Evolutionary conservation across 1,139 yeast genomes (phyloP), one percentile per base, ranked within the genome.

Genomic region (Protomyces inouyei): DNA sequence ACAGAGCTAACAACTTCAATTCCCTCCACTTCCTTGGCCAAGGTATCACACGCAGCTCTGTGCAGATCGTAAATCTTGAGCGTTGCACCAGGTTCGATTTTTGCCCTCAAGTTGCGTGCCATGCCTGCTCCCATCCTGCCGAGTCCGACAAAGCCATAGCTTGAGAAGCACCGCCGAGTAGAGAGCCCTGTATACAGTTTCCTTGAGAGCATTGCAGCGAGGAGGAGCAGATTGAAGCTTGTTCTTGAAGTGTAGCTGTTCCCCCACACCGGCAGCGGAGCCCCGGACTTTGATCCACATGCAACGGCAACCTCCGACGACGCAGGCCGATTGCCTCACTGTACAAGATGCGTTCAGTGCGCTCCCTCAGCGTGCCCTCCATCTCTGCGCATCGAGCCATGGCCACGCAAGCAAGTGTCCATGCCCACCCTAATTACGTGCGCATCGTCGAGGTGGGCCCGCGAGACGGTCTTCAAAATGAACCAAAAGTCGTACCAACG

Each of bases 71-170:
- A 78, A 12, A 83, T 81, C 57, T 77, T 76, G 65, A 83, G 75
- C 55, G 73, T 73, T 68, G 82, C 85, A 16, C 70, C 65, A 0
- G 78, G 74, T 43, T 75, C 76, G 67, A 81, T 74, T 66, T 80
- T 76, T 61, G 76, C 73, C 68, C 80, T 79, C 45, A 83, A 76
- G 69, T 83, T 85, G 68, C 79, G 75, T 23, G 85, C 85, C 86
- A 83, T 83, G 68, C 82, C 82, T 66, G 80, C 81, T 65, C 86
- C 85, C 86, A 83, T 83, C 66, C 82, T 82, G 23, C 86, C 86
- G 35, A 83, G 76, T 14, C 86, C 86, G 55, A 83, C 78, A 73
- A 83, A 83, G 23, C 85, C 86, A 43, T 43, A 43, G 48, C 48
- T 43, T 1, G 48, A 16, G 48, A 43, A 43, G 48, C 48, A 43